Evolutionary conservation across 2,329 filamentous ascomycete species (phyloP).

Genomic region (Colletotrichum sp.): DNA sequence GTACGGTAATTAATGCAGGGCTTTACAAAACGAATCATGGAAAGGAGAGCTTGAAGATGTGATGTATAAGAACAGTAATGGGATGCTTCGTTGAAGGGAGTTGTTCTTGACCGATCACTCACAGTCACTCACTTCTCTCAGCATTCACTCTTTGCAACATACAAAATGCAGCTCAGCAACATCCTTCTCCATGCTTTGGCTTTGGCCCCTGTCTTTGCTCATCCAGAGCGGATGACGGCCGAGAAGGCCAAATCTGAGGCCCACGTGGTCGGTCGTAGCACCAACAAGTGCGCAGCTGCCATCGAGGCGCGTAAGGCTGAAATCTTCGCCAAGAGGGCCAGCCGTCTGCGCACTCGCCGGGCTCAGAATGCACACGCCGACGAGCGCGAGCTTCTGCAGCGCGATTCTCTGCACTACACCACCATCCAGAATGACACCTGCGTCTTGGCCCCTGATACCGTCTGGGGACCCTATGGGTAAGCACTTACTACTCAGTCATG

Average conservation of each 20-base stretch:
- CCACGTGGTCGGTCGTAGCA: conserved; percentile 43
- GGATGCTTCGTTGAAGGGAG: not conserved
- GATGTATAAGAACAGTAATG: not conserved
- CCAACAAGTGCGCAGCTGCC: conserved; percentile 49
- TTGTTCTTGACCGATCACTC: not conserved
- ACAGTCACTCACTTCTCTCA: not conserved
- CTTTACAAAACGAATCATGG: not conserved
- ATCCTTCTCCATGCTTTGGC: not conserved
- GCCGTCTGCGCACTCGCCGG: not conserved
- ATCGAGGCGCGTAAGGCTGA: conserved; percentile 47
- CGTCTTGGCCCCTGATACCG: conserved; percentile 49
- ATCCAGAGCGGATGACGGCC: conserved; percentile 53
- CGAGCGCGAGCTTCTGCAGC: conserved; percentile 28
- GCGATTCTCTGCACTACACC: conserved; percentile 33
- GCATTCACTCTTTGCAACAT: not conserved
- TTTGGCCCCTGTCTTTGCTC: conserved; percentile 30
- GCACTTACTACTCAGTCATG: not conserved
- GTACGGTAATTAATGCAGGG: not conserved
- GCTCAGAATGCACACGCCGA: conserved; percentile 21
- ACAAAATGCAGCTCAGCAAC: not conserved
- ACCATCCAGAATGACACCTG: conserved; percentile 39
- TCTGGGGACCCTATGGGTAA: conserved; percentile 51
- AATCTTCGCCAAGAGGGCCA: conserved; percentile 32
- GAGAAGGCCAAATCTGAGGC: conserved; percentile 56
- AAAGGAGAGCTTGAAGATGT: not conserved